phyloP scores from a whole-genome alignment of 1,139 yeast genomes.

The Lodderomyces orthopsilosis region DNA sequence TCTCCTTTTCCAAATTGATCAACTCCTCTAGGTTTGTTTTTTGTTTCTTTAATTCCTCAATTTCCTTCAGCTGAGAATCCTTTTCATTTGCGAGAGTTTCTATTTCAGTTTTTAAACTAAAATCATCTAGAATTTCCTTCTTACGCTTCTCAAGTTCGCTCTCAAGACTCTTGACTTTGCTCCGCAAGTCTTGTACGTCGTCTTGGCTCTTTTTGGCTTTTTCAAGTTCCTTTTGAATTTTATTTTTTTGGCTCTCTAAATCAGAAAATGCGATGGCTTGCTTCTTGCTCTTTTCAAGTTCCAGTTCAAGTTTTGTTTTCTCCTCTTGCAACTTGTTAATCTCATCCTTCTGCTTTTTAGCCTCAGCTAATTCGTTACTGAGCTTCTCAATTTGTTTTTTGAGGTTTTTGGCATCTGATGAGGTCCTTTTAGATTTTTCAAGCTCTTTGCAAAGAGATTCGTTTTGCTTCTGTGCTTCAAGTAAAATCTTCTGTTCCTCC shows the following conservation, averaged over 20 bases:
- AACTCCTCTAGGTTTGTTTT: conserved; percentile 4
- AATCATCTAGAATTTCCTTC: not conserved
- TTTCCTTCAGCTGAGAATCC: not conserved
- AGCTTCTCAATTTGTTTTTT: conserved; percentile 16
- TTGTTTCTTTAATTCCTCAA: conserved; percentile 2
- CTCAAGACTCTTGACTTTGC: not conserved
- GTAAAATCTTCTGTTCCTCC: conserved; percentile 5
- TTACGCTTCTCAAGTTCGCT: not conserved
- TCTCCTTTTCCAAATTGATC: conserved; percentile 5
- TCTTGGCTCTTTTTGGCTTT: not conserved
- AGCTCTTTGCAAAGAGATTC: conserved; percentile 2
- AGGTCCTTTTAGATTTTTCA: conserved; percentile 1
- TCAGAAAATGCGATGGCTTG: conserved; percentile 8
- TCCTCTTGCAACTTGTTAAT: conserved; percentile 1
- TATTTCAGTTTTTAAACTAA: not conserved
- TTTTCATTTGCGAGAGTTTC: not conserved
- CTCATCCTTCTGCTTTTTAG: conserved; percentile 1
- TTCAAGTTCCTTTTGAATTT: not conserved
- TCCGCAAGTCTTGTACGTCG: not conserved
- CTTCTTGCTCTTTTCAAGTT: conserved; percentile 14
- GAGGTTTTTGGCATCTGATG: conserved; percentile 6
- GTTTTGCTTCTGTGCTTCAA: not conserved
- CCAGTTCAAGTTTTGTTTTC: conserved; percentile 1
- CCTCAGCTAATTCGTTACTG: conserved; percentile 3
- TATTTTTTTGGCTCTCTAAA: not conserved